Evolutionary conservation across 2,329 filamentous ascomycete species (phyloP).

Genomic region (Phaeosphaeria sp.): DNA sequence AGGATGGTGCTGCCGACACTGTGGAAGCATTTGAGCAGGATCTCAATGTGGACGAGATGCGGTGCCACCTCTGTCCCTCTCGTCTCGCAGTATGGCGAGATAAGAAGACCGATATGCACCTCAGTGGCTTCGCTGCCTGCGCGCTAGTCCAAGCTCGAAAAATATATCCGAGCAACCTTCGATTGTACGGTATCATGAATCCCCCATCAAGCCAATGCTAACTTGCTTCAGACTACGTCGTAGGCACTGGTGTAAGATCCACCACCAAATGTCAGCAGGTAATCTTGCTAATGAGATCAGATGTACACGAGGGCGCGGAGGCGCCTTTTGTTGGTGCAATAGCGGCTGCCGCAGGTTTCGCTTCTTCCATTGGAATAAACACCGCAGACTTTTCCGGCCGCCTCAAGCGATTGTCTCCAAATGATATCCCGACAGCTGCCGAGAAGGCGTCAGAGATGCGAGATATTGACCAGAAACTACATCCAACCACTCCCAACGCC

Average conservation of each 20-base stretch:
- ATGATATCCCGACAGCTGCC: not conserved
- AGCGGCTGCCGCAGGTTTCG: constrained; percentile 18
- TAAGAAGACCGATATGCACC: constrained; percentile 22
- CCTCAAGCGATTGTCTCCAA: constrained; percentile 8
- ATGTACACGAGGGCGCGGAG: constrained; percentile 28
- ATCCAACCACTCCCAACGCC: not conserved
- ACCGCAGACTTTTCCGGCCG: constrained; percentile 18
- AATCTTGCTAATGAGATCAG: constrained; percentile 15
- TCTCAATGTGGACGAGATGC: constrained; percentile 20
- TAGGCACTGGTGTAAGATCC: constrained; percentile 25
- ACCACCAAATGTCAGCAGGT: too few species aligned
- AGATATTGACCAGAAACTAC: not conserved
- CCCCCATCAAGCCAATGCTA: not conserved
- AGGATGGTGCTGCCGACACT: constrained; percentile 19
- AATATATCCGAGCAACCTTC: constrained; percentile 15
- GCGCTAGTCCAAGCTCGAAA: constrained; percentile 9
- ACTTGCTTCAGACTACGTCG: constrained; percentile 16
- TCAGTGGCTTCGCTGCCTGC: constrained; percentile 22
- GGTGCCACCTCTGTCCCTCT: constrained; percentile 26
- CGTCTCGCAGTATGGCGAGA: constrained; percentile 26
- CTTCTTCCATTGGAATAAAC: constrained; percentile 14
- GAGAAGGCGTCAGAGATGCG: not conserved
- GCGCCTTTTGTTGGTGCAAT: constrained; percentile 11
- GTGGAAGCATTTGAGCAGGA: constrained; percentile 18
- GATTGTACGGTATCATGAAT: constrained; percentile 12